phyloP scores from a whole-genome alignment of 257 asterid species.

The Lycium ferocissimum region DNA sequence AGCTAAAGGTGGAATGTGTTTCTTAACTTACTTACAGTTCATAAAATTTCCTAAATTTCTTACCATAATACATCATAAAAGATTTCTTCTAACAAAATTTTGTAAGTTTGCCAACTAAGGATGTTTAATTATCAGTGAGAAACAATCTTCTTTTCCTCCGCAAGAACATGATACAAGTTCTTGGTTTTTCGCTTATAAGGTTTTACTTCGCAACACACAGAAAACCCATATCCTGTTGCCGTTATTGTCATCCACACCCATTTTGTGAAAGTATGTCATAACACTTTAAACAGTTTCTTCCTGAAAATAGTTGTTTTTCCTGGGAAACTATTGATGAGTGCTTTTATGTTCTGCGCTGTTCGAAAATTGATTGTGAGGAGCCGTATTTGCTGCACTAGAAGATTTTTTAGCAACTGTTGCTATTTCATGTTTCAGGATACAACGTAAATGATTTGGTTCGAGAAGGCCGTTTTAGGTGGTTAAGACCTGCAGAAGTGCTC shows the following conservation, averaged over 20 bases:
- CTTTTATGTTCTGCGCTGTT: background rate
- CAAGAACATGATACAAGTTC: background rate
- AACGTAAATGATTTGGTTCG: conserved; percentile 59
- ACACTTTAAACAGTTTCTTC: background rate
- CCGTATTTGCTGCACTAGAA: background rate
- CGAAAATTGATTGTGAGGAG: background rate
- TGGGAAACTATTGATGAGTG: background rate
- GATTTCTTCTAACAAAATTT: background rate
- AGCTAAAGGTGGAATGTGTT: background rate
- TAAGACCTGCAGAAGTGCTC: conserved; percentile 54
- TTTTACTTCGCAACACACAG: background rate
- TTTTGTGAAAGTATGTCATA: background rate
- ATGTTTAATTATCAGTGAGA: background rate
- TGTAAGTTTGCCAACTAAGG: conserved; percentile 4
- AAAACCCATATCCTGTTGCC: background rate
- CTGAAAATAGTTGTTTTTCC: background rate
- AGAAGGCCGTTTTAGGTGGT: conserved; percentile 55
- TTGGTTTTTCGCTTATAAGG: background rate
- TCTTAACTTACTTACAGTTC: background rate
- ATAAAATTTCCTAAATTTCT: background rate
- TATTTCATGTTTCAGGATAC: conserved; percentile 55
- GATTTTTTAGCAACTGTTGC: conserved; percentile 13
- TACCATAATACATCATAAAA: background rate
- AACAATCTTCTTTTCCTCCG: background rate
- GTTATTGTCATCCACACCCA: background rate